These are phyloP conservation scores for Peronospora tabacina DNA, from an alignment of 352 stramenopile genomes.

Conservation along the genomic window DNA sequence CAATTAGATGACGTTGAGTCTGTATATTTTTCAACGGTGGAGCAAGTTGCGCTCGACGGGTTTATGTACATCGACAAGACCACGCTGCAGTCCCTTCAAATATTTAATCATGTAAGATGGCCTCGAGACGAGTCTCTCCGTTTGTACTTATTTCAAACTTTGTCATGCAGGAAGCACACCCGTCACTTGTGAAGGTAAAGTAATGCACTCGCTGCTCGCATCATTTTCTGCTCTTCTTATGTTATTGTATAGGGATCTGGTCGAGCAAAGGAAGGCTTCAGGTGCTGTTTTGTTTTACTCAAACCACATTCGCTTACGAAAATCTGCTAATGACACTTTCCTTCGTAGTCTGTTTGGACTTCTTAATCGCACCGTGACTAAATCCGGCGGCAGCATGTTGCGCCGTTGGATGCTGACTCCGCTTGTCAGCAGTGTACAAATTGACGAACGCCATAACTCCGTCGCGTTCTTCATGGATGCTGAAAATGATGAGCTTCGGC, in stretches of 20 bases:
- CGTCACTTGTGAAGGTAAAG: slow-evolving; percentile 64
- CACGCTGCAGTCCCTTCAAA: slow-evolving; percentile 69
- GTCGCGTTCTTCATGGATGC: slow-evolving; percentile 51
- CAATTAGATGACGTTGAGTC: slow-evolving; percentile 55
- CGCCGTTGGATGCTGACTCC: slow-evolving; percentile 76
- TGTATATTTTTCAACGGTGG: slow-evolving; percentile 50
- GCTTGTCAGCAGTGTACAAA: slow-evolving; percentile 37
- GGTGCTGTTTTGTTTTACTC: slow-evolving; percentile 23
- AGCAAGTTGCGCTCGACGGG: slow-evolving; percentile 59
- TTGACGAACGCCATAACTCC: slow-evolving; percentile 46
- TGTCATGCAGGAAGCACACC: slow-evolving; percentile 56
- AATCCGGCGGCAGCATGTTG: slow-evolving; percentile 48
- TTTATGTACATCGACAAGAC: slow-evolving; percentile 77
- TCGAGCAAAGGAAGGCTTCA: slow-evolving; percentile 82
- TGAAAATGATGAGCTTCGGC: slow-evolving; percentile 52
- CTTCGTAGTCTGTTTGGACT: slow-evolving; percentile 57
- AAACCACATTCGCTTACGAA: neutral
- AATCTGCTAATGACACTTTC: slow-evolving; percentile 1
- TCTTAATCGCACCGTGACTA: slow-evolving; percentile 74
- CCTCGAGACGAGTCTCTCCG: neutral
- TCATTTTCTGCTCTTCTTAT: neutral
- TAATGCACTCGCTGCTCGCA: neutral
- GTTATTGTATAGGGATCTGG: slow-evolving; percentile 38
- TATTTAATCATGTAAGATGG: slow-evolving; percentile 62
- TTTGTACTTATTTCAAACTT: slow-evolving; percentile 6